Base-by-base conservation (phyloP, 2,329 filamentous ascomycete species). In the Aspergillus luchuensis region DNA sequence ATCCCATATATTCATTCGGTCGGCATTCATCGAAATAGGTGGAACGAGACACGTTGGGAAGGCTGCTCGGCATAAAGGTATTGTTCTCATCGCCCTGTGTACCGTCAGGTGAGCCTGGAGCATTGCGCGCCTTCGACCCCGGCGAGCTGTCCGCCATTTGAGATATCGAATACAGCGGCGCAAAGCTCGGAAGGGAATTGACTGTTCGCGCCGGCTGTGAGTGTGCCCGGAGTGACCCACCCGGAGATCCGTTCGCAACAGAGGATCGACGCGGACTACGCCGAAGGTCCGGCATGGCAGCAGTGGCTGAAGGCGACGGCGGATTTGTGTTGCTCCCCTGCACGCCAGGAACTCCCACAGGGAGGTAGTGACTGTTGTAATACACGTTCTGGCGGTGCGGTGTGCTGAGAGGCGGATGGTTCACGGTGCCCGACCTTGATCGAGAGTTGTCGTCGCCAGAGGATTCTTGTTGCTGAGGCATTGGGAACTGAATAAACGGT, bases 171-270 rank as follows among this genome's bases (percentile, higher is more conserved):
- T 75, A 76, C 8, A 76, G 62, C 11, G 73, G 72, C 8, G 70
- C 67, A 57, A 76, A 72, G 41, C 61, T 71, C 45, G 71, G 73
- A 49, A 73, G 64, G 45, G 76, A 75, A 55, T 76, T 74, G 17
- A 80, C 65, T n/a, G 76, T 69, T 23, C 80, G 74, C n/a, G 80
- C 79, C 56, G 80, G 80, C 59, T 82, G 80, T n/a, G 80, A 82
- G 23, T 82, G 80, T n/a, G 80, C 80, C 57, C 80, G 72, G 30
- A 81, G 62, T 21, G 76, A 78, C 30, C 73, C 74, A 36, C 75
- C 75, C 3, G 79, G 74, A 19, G 78, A 78, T 8, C 74, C 74
- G 57, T 78, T 79, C 11, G 75, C 74, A 57, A 76, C 71, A 3
- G 79, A 81, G 11, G 79, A 78, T 56, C 80, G 74, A 48, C 80